A percentile compares a stretch with the other conserved stretches of the same genome.
These are phyloP conservation scores for Spergularia bocconei DNA, from an alignment of 148 eudicot genomes.

Conservation along the genomic window DNA sequence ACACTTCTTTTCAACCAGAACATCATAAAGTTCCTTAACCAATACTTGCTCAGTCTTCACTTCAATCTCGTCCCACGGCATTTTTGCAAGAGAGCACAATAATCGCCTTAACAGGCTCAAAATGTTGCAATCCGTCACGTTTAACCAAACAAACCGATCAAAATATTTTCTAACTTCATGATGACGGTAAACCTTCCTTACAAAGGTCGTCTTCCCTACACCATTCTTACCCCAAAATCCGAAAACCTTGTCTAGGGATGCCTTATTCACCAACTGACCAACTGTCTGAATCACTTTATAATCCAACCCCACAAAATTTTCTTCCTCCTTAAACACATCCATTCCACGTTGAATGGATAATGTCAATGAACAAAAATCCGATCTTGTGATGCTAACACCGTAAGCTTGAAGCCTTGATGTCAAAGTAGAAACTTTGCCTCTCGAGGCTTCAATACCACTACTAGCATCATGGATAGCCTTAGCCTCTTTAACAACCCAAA, in stretches of 20 bases:
- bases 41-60: conserved; percentile 26
- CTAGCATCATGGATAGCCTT: conserved; percentile 26
- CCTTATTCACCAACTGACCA: conserved; percentile 13
- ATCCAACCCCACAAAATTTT: conserved; percentile 27
- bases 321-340: conserved; percentile 15
- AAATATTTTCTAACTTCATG: conserved; percentile 22
- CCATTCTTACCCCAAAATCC: conserved; percentile 33
- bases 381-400: conserved; percentile 29
- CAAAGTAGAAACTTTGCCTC: conserved; percentile 22
- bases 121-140: conserved; percentile 16
- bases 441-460: conserved; percentile 24
- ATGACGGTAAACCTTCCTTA: conserved; percentile 24
- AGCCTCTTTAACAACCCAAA: conserved; percentile 29
- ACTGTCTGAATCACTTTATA: conserved; percentile 25
- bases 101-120: conserved; percentile 19
- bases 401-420: conserved; percentile 33
- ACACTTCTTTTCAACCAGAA: conserved; percentile 40
- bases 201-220: conserved; percentile 36
- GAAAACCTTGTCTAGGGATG: conserved; percentile 21
- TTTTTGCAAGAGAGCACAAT: conserved; percentile 16
- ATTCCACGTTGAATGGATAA: neutral
- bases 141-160: conserved; percentile 26
- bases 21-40: conserved; percentile 30
- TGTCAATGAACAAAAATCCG: neutral
- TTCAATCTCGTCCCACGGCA: conserved; percentile 22